A percentile compares a stretch with the other conserved stretches of the same genome.
phyloP scores from a whole-genome alignment of 768 basidiomycete species.

The Exidia glandulosa region DNA sequence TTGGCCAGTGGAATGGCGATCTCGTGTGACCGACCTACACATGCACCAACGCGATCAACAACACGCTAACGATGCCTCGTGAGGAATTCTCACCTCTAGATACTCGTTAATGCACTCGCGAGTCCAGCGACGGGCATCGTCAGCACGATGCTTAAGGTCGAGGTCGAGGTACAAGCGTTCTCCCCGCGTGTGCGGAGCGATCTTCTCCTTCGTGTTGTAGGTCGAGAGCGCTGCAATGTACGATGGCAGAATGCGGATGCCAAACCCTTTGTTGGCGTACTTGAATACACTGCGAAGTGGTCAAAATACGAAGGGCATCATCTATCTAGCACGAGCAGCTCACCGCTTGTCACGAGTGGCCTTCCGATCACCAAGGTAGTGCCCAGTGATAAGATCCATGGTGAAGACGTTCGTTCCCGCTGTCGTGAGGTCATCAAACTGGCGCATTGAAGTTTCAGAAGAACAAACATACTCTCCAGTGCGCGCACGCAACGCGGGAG shows the following conservation, averaged over 20 bases:
- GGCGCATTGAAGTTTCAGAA: neutral
- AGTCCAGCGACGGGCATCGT: constrained; percentile 1
- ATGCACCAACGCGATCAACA: too few relatives aligned
- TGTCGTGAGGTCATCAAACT: neutral
- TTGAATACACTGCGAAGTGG: constrained; percentile 6
- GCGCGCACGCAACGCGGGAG: constrained; percentile 7
- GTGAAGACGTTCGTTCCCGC: constrained; percentile 8
- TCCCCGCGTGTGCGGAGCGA: neutral
- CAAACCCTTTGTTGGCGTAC: constrained; percentile 9
- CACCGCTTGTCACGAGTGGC: constrained; percentile 7
- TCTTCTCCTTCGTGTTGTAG: neutral
- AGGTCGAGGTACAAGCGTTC: neutral
- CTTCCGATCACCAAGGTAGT: constrained; percentile 6
- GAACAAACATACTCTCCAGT: constrained; percentile 5
- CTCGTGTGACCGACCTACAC: too few relatives aligned
- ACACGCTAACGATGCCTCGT: too few relatives aligned
- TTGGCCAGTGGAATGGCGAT: too few relatives aligned
- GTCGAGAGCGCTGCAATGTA: constrained; percentile 4
- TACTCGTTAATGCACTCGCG: neutral
- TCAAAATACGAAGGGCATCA: neutral
- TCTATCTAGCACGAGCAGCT: neutral
- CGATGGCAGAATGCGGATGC: constrained; percentile 7
- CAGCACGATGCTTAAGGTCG: neutral
- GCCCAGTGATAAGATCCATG: constrained; percentile 8
- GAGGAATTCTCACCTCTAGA: too few relatives aligned